These are phyloP conservation scores for Jaenimonas drosophilae DNA, from an alignment of 208 protist genomes.

Conservation along the genomic window DNA sequence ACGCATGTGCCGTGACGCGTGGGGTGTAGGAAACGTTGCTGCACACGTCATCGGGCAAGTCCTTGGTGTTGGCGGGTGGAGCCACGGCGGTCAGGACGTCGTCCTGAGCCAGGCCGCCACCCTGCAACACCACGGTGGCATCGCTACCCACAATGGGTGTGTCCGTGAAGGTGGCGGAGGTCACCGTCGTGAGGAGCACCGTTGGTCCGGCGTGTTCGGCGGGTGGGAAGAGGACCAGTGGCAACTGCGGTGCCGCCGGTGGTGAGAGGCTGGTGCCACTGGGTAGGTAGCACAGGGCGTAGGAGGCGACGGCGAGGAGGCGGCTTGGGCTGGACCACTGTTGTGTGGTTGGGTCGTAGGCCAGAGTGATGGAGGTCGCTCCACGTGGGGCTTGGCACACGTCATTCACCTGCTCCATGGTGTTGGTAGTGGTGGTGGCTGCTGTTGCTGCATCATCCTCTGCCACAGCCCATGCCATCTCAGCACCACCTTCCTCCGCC, in stretches of 20 bases:
- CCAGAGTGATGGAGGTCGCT: constrained; percentile 13
- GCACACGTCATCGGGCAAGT: constrained; percentile 69
- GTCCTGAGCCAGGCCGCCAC: constrained; percentile 48
- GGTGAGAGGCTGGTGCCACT: no score
- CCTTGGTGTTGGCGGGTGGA: constrained; percentile 9
- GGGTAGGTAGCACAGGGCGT: constrained; percentile 80
- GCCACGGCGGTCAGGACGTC: constrained; percentile 58
- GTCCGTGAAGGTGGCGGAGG: constrained; percentile 16
- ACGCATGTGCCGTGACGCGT: constrained; percentile 18
- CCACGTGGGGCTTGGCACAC: neutral
- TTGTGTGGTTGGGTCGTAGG: constrained; percentile 10
- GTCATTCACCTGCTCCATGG: neutral
- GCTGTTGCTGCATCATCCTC: constrained; percentile 19
- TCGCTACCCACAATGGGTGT: constrained; percentile 11
- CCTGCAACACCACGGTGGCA: constrained; percentile 29
- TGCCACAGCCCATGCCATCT: neutral
- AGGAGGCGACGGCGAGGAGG: constrained; percentile 12
- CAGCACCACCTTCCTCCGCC: neutral
- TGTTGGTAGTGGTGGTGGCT: constrained; percentile 14
- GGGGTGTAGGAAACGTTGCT: constrained; percentile 44
- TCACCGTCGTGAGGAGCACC: constrained; percentile 37
- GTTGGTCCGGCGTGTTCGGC: constrained; percentile 30
- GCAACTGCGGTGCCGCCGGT: neutral
- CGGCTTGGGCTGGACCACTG: constrained; percentile 14
- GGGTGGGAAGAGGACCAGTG: constrained; percentile 45